Conservation (phyloP, 108 stramenopile species). For the Epithemia pelagica region DNA sequence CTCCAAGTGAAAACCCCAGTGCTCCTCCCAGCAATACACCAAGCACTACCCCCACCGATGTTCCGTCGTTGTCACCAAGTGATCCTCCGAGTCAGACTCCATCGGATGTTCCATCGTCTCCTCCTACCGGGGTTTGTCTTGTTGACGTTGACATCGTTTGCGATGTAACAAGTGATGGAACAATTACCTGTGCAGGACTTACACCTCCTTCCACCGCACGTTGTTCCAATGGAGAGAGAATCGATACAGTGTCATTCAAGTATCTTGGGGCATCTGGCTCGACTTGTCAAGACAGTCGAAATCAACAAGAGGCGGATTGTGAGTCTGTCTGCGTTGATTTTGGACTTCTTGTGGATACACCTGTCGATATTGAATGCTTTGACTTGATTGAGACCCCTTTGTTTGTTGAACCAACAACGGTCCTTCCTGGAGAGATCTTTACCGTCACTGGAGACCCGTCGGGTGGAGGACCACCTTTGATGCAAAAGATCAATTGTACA, state of each 20-base stretch:
- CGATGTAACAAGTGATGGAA: neutral
- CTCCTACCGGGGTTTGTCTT: neutral
- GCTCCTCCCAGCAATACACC: too few relatives aligned
- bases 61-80: neutral
- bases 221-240: neutral
- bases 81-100: neutral
- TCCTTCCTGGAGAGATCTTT: neutral
- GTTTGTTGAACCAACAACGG: neutral
- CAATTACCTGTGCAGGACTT: neutral
- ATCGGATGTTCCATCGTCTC: neutral
- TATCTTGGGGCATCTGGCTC: neutral
- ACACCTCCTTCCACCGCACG: neutral
- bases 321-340: neutral
- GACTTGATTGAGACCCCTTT: neutral
- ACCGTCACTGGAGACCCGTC: neutral
- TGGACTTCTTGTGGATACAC: neutral
- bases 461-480: neutral
- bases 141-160: neutral
- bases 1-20: neutral
- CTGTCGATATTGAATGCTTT: neutral
- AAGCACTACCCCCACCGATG: neutral
- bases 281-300: neutral
- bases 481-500: constrained; percentile 2
- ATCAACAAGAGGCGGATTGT: neutral
- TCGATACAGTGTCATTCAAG: neutral